Evolutionary conservation across 148 eudicot genomes (phyloP).

Genomic region (Simmondsia chinensis): DNA sequence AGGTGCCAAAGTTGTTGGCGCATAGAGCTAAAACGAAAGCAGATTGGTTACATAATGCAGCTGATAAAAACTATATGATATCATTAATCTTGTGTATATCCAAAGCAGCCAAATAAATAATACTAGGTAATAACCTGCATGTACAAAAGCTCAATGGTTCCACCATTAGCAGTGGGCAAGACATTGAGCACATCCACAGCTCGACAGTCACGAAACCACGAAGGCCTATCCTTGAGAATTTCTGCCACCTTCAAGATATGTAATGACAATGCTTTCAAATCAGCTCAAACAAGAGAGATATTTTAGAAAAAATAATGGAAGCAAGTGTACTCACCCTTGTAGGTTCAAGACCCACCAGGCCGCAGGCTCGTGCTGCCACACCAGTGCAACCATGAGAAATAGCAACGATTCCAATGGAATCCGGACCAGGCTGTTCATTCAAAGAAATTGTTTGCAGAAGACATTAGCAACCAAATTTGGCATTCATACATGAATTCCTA

Average conservation of each 20-base stretch:
- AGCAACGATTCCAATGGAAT: conserved; percentile 43
- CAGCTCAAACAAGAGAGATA: neutral
- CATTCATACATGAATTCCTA: too few relatives aligned
- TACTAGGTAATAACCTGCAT: conserved; percentile 21
- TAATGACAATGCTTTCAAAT: neutral
- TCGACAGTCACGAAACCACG: conserved; percentile 44
- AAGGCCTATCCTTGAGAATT: conserved; percentile 38
- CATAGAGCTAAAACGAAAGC: conserved; percentile 48
- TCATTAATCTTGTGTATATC: too few relatives aligned
- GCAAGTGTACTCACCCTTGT: conserved; percentile 23
- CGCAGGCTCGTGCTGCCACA: conserved; percentile 56
- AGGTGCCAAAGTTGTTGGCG: conserved; percentile 88
- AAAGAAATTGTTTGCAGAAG: conserved; percentile 2
- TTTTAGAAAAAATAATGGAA: neutral
- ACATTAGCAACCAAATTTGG: neutral
- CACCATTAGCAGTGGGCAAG: conserved; percentile 30
- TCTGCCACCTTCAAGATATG: conserved; percentile 19
- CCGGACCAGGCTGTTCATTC: conserved; percentile 51
- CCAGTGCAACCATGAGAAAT: conserved; percentile 45
- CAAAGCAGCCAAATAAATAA: neutral
- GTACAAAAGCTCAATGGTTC: conserved; percentile 31
- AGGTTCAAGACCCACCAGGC: conserved; percentile 46
- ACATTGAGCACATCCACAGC: conserved; percentile 35
- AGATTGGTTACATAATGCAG: too few relatives aligned
- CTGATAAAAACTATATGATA: too few relatives aligned